These are phyloP conservation scores for Hyparrhenia diplandra DNA, from an alignment of 176 grass and related monocot species.

Conservation along the genomic window DNA sequence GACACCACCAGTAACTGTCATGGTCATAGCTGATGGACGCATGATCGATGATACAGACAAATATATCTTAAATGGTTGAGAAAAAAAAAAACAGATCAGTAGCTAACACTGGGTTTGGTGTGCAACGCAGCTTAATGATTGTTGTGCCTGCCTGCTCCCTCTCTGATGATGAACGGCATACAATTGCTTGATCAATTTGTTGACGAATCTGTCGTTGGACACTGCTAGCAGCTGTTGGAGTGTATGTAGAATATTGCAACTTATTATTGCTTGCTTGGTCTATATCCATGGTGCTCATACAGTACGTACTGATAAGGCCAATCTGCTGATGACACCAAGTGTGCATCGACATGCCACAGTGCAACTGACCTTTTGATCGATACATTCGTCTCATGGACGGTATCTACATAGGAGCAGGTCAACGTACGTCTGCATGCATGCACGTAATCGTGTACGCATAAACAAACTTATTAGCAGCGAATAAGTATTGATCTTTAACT, in stretches of 20 bases:
- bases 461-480: no score
- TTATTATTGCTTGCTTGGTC: neutral
- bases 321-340: neutral
- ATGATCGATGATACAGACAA: constrained; percentile 6
- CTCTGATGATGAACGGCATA: neutral
- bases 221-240: neutral
- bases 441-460: no score
- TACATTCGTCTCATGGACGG: no score
- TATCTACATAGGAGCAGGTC: no score
- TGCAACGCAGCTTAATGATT: constrained; percentile 36
- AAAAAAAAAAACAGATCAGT: constrained; percentile 7
- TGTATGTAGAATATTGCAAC: neutral
- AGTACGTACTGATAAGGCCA: neutral
- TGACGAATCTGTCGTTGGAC: neutral
- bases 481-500: no score
- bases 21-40: constrained; percentile 21
- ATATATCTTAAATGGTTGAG: constrained; percentile 20
- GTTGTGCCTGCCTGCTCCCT: constrained; percentile 8
- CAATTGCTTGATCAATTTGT: neutral
- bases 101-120: neutral
- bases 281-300: neutral
- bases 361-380: no score
- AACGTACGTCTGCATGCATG: no score
- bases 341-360: neutral
- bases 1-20: constrained; percentile 31